Conservation (phyloP, 176 grass and related monocot genomes). For the Oryza meridionalis region DNA sequence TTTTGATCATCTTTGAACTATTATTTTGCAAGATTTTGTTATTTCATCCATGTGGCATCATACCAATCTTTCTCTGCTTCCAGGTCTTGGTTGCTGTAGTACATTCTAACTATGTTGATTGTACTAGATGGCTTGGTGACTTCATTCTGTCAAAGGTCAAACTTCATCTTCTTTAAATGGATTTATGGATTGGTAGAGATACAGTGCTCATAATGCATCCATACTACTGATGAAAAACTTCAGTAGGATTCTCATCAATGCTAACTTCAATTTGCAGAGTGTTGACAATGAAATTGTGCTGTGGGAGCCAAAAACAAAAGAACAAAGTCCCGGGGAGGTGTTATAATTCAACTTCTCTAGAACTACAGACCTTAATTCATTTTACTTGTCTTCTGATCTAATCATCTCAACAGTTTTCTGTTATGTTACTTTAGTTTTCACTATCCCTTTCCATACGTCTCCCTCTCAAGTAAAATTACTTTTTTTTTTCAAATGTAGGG, state of each 20-base stretch:
- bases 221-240: neutral
- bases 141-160: conserved; percentile 93
- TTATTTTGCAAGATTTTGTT: conserved; percentile 19
- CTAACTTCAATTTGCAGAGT: conserved; percentile 64
- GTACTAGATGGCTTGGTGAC: conserved; percentile 97
- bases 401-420: neutral
- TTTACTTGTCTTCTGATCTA: neutral
- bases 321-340: conserved; percentile 87
- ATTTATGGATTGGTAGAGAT: neutral
- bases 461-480: conserved; percentile 31
- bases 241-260: conserved; percentile 40
- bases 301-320: conserved; percentile 98
- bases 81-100: conserved; percentile 81
- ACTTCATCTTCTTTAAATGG: neutral
- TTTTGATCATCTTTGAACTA: neutral
- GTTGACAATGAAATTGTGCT: conserved; percentile 97
- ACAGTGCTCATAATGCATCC: neutral
- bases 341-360: conserved; percentile 30
- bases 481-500: conserved; percentile 52
- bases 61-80: conserved; percentile 26
- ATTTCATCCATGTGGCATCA: conserved; percentile 1
- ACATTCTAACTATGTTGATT: conserved; percentile 96
- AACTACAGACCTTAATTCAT: neutral
- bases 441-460: conserved; percentile 15
- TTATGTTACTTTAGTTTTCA: conserved; percentile 28